phyloP scores from a whole-genome alignment of 805 yeast species.

The Allodekkera sacchari region DNA sequence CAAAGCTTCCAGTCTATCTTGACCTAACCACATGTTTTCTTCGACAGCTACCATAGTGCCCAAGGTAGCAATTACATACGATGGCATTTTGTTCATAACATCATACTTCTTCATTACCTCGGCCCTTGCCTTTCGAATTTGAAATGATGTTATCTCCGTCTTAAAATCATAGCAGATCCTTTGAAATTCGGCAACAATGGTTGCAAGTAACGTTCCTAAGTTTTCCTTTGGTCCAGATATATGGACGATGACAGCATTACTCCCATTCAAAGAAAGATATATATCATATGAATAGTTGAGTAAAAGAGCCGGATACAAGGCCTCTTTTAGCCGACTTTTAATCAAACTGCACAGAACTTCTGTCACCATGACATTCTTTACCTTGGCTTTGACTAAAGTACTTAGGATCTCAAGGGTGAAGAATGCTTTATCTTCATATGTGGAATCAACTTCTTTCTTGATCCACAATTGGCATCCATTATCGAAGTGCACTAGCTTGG shows the following conservation, averaged over 20 bases:
- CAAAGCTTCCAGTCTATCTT: conserved; percentile 47
- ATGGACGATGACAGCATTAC: conserved; percentile 42
- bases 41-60: conserved; percentile 49
- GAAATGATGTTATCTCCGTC: conserved; percentile 19
- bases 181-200: conserved; percentile 27
- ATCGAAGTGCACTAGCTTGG: conserved; percentile 29
- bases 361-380: conserved; percentile 34
- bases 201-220: conserved; percentile 25
- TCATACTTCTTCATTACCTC: conserved; percentile 39
- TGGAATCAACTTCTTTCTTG: conserved; percentile 26
- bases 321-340: conserved; percentile 29
- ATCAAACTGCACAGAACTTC: conserved; percentile 48
- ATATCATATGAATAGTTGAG: conserved; percentile 52
- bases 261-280: conserved; percentile 46
- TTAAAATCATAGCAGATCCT: conserved; percentile 10
- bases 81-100: conserved; percentile 31
- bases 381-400: conserved; percentile 22
- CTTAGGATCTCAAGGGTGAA: conserved; percentile 40
- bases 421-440: conserved; percentile 25
- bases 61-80: conserved; percentile 40
- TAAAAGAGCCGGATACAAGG: conserved; percentile 46
- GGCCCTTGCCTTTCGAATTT: conserved; percentile 40
- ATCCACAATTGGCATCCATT: conserved; percentile 44
- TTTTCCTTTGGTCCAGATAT: conserved; percentile 45
- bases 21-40: conserved; percentile 43